A percentile compares a stretch with the other conserved stretches of the same genome.
phyloP scores from a whole-genome alignment of 2,329 filamentous ascomycete genomes.

The Dactylonectria macrodidyma region DNA sequence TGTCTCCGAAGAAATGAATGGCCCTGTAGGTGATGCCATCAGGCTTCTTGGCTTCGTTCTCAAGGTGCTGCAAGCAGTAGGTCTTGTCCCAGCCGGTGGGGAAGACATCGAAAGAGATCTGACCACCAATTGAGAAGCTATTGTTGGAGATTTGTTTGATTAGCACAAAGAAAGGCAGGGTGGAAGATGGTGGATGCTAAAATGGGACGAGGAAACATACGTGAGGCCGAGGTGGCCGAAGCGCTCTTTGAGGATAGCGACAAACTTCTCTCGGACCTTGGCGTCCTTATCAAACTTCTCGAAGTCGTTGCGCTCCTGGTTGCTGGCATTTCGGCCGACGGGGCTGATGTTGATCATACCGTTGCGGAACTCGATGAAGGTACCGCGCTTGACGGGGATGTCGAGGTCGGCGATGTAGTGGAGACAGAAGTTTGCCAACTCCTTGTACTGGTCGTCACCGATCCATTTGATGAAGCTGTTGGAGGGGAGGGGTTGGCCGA shows the following conservation, averaged over 20 bases:
- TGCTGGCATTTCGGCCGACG: constrained; percentile 87
- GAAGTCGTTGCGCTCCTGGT: constrained; percentile 85
- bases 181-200: not conserved
- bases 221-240: constrained; percentile 90
- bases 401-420: constrained; percentile 89
- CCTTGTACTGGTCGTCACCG: constrained; percentile 87
- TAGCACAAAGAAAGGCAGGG: constrained; percentile 18
- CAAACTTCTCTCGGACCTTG: constrained; percentile 82
- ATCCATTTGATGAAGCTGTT: constrained; percentile 94
- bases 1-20: constrained; percentile 99
- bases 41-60: constrained; percentile 80
- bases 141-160: constrained; percentile 9
- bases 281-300: constrained; percentile 85
- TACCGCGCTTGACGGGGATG: constrained; percentile 86
- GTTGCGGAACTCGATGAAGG: constrained; percentile 90
- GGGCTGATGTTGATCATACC: constrained; percentile 92
- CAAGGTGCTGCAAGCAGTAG: constrained; percentile 91
- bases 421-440: constrained; percentile 81
- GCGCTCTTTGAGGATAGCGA: constrained; percentile 81
- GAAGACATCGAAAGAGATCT: constrained; percentile 99
- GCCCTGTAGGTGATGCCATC: constrained; percentile 85
- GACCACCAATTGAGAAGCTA: constrained; percentile 93
- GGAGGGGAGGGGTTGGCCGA: constrained; percentile 81
- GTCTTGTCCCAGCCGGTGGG: constrained; percentile 98
- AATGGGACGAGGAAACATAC: constrained; percentile 64